Conservation (phyloP, 805 yeast genomes). For the Candida ulmi region DNA sequence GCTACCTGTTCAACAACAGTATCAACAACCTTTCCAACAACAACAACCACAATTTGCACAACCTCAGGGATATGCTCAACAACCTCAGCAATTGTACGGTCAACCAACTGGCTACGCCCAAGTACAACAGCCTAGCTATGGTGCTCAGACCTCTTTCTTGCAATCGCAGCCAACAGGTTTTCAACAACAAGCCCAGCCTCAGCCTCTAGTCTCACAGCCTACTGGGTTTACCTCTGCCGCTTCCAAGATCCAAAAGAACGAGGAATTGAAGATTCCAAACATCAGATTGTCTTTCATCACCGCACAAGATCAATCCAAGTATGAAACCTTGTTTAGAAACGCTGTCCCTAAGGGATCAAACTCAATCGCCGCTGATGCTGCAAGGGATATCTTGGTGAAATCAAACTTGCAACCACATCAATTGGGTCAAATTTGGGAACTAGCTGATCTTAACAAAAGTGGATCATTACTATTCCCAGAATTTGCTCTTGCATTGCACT, state of each 20-base stretch:
- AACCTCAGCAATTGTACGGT: conserved; percentile 5
- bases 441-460: conserved; percentile 83
- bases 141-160: conserved; percentile 10
- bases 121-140: conserved; percentile 21
- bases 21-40: conserved; percentile 7
- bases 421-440: conserved; percentile 83
- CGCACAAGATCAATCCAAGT: conserved; percentile 78
- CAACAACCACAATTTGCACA: conserved; percentile 11
- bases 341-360: conserved; percentile 55
- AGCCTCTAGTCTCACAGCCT: conserved; percentile 30
- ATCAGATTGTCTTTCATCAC: conserved; percentile 82
- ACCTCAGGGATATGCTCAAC: conserved; percentile 11
- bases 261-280: conserved; percentile 58
- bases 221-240: conserved; percentile 34
- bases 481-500: conserved; percentile 85
- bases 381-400: conserved; percentile 72
- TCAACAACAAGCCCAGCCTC: conserved; percentile 24
- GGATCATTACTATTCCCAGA: conserved; percentile 90
- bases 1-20: conserved; percentile 9
- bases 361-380: conserved; percentile 60
- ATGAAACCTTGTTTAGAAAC: conserved; percentile 76
- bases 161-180: conserved; percentile 7
- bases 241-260: conserved; percentile 37
- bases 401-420: conserved; percentile 73
- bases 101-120: conserved; percentile 7